Evolutionary conservation across 345 rosid genomes (phyloP).

Genomic region (Hypericum perforatum): DNA sequence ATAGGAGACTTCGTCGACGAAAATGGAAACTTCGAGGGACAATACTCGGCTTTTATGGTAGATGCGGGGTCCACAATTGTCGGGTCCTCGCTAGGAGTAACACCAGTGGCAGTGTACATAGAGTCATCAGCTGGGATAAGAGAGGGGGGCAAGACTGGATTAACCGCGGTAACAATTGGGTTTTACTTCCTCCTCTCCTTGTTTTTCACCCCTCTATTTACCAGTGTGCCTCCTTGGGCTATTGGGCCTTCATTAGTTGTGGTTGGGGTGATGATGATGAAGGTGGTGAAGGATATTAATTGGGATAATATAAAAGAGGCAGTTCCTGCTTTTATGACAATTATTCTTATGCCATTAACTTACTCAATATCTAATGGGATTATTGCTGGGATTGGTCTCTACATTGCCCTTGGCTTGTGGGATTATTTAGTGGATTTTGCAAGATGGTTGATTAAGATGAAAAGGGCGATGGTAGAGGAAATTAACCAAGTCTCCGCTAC

Average conservation of each 20-base stretch:
- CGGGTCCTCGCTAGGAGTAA: slow-evolving; percentile 59
- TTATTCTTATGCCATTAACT: slow-evolving; percentile 77
- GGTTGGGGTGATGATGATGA: slow-evolving; percentile 91
- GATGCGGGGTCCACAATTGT: slow-evolving; percentile 70
- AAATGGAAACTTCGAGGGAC: slow-evolving; percentile 63
- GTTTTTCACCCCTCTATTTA: slow-evolving; percentile 60
- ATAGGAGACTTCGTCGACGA: slow-evolving; percentile 57
- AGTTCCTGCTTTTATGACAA: slow-evolving; percentile 72
- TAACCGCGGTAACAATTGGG: slow-evolving; percentile 61
- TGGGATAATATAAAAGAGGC: slow-evolving; percentile 68
- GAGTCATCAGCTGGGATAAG: slow-evolving; percentile 81
- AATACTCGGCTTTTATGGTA: slow-evolving; percentile 63
- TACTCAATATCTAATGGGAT: slow-evolving; percentile 84
- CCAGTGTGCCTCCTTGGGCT: slow-evolving; percentile 87
- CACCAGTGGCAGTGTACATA: slow-evolving; percentile 52
- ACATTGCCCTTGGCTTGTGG: slow-evolving; percentile 51
- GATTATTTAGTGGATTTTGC: slow-evolving; percentile 23
- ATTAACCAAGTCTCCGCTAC: not conserved
- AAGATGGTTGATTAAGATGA: slow-evolving; percentile 31
- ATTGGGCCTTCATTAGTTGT: slow-evolving; percentile 72
- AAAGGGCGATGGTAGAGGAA: slow-evolving; percentile 29
- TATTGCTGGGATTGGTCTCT: slow-evolving; percentile 61
- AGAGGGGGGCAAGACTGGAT: slow-evolving; percentile 89
- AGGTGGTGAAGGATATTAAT: slow-evolving; percentile 56
- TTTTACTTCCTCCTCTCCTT: slow-evolving; percentile 47